Conservation (phyloP, 441 rosid genomes). For the Gossypium schwendimanii region DNA sequence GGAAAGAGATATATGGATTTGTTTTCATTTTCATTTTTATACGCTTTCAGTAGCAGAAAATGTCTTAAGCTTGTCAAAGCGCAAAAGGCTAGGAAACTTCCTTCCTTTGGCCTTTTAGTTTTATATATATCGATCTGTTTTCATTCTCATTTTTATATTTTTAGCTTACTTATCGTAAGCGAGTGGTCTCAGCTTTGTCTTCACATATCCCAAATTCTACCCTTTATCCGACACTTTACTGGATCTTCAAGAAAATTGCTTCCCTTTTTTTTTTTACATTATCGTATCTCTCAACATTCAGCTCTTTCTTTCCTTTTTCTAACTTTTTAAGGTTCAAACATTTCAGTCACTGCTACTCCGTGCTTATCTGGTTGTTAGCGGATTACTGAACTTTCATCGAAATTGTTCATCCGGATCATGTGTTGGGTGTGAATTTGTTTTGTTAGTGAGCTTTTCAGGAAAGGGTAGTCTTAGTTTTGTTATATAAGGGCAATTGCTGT, state of each 20-base stretch:
- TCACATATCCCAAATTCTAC: background rate
- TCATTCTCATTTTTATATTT: background rate
- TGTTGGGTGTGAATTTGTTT: conserved; percentile 1
- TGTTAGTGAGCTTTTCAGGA: background rate
- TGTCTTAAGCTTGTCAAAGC: background rate
- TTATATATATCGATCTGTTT: too few species aligned
- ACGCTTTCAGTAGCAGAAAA: too few species aligned
- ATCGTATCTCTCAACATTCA: background rate
- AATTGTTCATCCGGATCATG: background rate
- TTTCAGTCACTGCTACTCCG: background rate
- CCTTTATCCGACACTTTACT: background rate
- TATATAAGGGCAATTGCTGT: conserved; percentile 5
- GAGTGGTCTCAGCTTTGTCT: conserved; percentile 2
- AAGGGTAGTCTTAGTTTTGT: conserved; percentile 3
- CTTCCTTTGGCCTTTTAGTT: background rate
- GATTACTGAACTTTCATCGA: background rate
- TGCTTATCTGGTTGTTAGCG: background rate
- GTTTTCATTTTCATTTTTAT: too few species aligned
- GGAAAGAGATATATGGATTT: too few species aligned
- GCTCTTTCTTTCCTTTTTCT: background rate
- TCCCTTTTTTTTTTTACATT: background rate
- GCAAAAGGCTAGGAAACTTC: conserved; percentile 15
- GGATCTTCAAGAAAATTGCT: background rate
- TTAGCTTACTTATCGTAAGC: conserved; percentile 11
- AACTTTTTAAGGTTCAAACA: background rate